Base-by-base conservation (phyloP, 768 basidiomycete genomes). In the Leccinellum albellum region DNA sequence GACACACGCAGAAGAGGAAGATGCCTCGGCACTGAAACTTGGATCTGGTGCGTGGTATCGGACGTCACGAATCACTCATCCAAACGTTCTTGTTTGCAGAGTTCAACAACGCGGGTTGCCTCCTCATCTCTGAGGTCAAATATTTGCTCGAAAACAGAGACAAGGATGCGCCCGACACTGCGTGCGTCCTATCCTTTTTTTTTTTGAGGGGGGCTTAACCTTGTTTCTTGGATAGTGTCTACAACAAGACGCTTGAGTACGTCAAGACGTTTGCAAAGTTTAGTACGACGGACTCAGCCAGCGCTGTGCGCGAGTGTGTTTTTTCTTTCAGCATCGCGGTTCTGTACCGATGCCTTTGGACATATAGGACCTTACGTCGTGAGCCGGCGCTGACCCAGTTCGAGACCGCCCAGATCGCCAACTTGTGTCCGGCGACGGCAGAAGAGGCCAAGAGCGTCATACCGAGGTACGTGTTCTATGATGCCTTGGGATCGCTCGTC, bases 371-470 rank as follows among this genome's bases (percentile, higher is more conserved):
- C 1, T 74, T 95, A 7, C 82, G 88, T 51, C 79, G 91, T 61
- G 91, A 94, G 65, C 82, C 86, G 0, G 84, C 84, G 3, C 70
- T 96, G 37, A 91, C 91, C 2, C 90, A 91, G 65, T 95, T 94
- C 63, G 94, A 96, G 76, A 89, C 89, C 4, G 92, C 93, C 3
- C 94, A 96, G 68, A 89, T 96, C 53, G 91, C 91, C 15, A 96
- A 96, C 65, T 73, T 96, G 54, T 93, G 91, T 66, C 94, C 94
- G 14, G 89, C 86, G 40, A 85, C 86, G 57, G 82, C 90, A 4
- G 94, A 96, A 63, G 94, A 96, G 72, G 89, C 93, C 26, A 95
- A 94, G 76, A 93, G 93, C 65, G 81, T 94, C 53, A 77, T 96
- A 32, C 94, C 94, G 7, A 95, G 92, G 93, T 88, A 75, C 7